Conservation (phyloP, 805 yeast genomes). For the Teunomyces funiuensis region DNA sequence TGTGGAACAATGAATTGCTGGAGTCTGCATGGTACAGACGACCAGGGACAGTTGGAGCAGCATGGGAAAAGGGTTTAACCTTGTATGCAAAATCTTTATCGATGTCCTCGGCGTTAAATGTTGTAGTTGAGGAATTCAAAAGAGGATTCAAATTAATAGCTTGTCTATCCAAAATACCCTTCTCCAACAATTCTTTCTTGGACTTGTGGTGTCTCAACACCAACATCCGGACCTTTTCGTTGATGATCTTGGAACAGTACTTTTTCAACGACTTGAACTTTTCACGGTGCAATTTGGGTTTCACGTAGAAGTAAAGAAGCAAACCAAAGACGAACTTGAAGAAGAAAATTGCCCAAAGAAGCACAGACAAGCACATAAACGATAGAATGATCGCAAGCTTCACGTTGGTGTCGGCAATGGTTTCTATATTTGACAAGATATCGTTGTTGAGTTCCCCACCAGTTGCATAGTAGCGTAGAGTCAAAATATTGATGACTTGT, state of each 20-base stretch:
- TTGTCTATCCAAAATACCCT: constrained; percentile 25
- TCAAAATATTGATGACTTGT: constrained; percentile 78
- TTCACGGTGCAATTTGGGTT: constrained; percentile 39
- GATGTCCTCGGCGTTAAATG: constrained; percentile 5
- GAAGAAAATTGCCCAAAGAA: constrained; percentile 71
- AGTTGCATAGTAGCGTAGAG: constrained; percentile 54
- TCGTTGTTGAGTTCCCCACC: constrained; percentile 43
- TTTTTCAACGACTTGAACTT: constrained; percentile 51
- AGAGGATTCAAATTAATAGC: constrained; percentile 30
- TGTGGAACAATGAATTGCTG: constrained; percentile 7
- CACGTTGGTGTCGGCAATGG: constrained; percentile 60
- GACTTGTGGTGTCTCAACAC: constrained; percentile 45
- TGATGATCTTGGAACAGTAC: constrained; percentile 61
- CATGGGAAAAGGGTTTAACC: constrained; percentile 6
- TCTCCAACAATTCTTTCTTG: constrained; percentile 29
- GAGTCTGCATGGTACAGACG: background rate
- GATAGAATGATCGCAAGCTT: constrained; percentile 71
- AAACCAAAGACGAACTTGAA: constrained; percentile 55
- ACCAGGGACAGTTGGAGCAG: background rate
- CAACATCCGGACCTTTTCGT: constrained; percentile 53
- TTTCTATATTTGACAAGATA: constrained; percentile 46
- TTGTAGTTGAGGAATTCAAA: constrained; percentile 17
- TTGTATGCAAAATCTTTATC: constrained; percentile 6
- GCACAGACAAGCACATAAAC: constrained; percentile 72
- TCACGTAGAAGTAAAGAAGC: constrained; percentile 51